Evolutionary conservation across 768 basidiomycete genomes (phyloP), one percentile per base, ranked within the genome.

Genomic region (Hortiboletus flavorubellus): DNA sequence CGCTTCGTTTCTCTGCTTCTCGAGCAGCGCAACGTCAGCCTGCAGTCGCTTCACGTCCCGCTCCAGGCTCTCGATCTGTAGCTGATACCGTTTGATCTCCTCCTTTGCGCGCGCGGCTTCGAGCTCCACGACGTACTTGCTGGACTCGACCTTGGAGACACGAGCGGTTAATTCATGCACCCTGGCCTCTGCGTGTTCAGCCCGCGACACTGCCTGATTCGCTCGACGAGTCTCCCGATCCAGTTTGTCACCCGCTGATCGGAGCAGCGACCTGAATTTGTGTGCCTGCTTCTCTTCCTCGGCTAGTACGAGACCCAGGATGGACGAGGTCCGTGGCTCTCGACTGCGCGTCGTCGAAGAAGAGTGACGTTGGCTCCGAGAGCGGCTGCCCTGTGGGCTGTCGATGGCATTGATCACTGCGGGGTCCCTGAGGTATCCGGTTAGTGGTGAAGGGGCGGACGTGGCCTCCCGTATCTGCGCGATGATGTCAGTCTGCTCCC

Each of bases 211-310:
- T 0, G 80, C 79, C 37, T 78, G 74, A 43, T 80, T 79, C n/a
- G 78, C 81, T 45, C 81, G 72, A 29, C 77, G 76, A 50, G 76
- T 79, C 71, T 85, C 84, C 45, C 76, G 71, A 62, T 85, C 80
- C 38, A 88, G 73, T 46, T 77, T 75, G 49, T 83, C 81, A 18
- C 76, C 76, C 5, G 84, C 77, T 44, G 68, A 70, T 49, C 77
- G 75, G 23, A 86, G 75, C 26, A 82, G 63, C 30, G 75, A 73
- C 64, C 83, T 85, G 56, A 85, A 75, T 53, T 78, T 76, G 52
- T 75, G 74, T n/a, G 75, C 74, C 60, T 83, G 81, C 51, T 78
- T 76, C 65, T 85, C 83, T 66, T 85, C 83, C 55, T 85, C 65
- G 58, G 79, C 75, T 29, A 79, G 70, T 29, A 78, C 73, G 12